Evolutionary conservation across 225 moss, liverwort and hornwort genomes (phyloP).

Genomic region (Anthoceros angustus): DNA sequence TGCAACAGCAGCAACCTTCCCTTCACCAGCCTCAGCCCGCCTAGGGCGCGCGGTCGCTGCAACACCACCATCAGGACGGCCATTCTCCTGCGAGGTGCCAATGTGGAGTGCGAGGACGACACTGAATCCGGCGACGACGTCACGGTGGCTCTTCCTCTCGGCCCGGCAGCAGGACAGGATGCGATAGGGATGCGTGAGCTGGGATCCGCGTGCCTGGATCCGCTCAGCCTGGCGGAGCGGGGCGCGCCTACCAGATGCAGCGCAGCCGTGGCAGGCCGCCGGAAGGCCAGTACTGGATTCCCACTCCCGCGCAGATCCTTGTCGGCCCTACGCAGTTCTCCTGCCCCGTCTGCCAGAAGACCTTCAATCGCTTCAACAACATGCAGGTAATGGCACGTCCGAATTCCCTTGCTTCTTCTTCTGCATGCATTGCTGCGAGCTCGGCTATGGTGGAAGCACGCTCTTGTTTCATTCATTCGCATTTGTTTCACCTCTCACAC

Average conservation of each 20-base stretch:
- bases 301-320: slow-evolving; percentile 84
- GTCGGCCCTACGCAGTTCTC: slow-evolving; percentile 97
- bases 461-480: neutral
- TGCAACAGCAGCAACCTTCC: neutral
- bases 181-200: slow-evolving; percentile 11
- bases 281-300: slow-evolving; percentile 92
- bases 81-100: slow-evolving; percentile 41
- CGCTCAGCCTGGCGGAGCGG: slow-evolving; percentile 39
- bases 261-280: slow-evolving; percentile 54
- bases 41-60: neutral
- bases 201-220: slow-evolving; percentile 8
- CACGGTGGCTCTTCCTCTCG: slow-evolving; percentile 81
- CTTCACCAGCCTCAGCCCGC: slow-evolving; percentile 2
- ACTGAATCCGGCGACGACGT: slow-evolving; percentile 50
- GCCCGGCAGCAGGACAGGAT: slow-evolving; percentile 29
- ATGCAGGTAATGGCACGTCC: slow-evolving; percentile 46
- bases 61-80: slow-evolving; percentile 39
- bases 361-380: slow-evolving; percentile 91
- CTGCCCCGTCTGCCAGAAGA: slow-evolving; percentile 81
- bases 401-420: neutral
- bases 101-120: slow-evolving; percentile 21
- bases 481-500: neutral
- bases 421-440: neutral
- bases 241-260: slow-evolving; percentile 28
- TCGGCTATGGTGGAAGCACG: neutral